Conservation (phyloP, 768 basidiomycete species). For the Pulveroboletus sp. region DNA sequence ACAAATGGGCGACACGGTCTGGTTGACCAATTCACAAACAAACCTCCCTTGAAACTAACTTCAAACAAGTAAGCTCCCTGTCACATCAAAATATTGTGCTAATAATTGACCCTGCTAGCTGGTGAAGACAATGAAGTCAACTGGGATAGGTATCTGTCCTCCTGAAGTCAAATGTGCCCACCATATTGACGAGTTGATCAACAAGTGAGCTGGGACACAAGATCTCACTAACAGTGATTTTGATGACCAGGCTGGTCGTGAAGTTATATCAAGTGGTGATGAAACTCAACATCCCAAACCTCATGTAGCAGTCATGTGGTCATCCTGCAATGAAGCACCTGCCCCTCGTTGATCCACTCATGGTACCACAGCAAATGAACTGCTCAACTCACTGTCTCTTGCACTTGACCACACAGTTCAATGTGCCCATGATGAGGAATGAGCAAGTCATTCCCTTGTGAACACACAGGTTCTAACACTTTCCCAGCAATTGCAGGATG, state of each 20-base stretch:
- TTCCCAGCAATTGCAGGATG: conserved; percentile 26
- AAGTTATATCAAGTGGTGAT: not conserved
- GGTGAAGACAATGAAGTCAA: conserved; percentile 28
- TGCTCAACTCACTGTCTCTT: conserved; percentile 15
- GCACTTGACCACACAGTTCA: conserved; percentile 28
- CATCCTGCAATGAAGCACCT: conserved; percentile 3
- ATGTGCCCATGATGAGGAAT: conserved; percentile 20
- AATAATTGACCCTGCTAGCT: no score
- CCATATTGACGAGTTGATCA: conserved; percentile 24
- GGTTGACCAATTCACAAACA: not conserved
- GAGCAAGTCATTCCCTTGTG: conserved; percentile 19
- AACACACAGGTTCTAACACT: conserved; percentile 24
- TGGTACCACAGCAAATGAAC: conserved; percentile 15
- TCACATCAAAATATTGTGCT: not conserved
- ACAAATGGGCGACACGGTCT: not conserved
- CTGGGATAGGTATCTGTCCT: conserved; percentile 21
- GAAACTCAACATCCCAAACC: not conserved
- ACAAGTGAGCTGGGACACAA: conserved; percentile 18
- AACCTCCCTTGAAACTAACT: conserved; percentile 20
- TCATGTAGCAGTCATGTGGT: not conserved
- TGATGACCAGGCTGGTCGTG: not conserved
- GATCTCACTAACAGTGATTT: conserved; percentile 23
- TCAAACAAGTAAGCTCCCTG: conserved; percentile 17
- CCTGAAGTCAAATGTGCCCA: conserved; percentile 22
- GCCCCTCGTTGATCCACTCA: conserved; percentile 2